Conservation (phyloP, 192 early-diverging fungal species). For the Coemansia sp. region DNA sequence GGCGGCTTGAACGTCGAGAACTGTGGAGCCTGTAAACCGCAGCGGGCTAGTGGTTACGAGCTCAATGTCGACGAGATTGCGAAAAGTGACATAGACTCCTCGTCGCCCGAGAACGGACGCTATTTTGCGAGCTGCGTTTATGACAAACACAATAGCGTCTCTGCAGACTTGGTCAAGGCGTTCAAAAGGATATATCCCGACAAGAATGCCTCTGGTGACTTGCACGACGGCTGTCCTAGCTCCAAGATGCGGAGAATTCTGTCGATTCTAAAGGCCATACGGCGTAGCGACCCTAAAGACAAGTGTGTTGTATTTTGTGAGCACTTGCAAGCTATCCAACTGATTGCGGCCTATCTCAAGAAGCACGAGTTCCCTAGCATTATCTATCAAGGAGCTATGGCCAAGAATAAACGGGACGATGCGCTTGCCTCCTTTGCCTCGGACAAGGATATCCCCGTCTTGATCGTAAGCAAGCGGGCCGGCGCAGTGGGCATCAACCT, state of each 20-base stretch:
- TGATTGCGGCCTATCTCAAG: background rate
- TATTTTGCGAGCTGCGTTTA: background rate
- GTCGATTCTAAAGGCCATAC: slow-evolving; percentile 14
- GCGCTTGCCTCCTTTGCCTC: slow-evolving; percentile 40
- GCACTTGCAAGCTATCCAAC: background rate
- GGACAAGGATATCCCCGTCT: slow-evolving; percentile 31
- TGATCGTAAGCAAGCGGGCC: slow-evolving; percentile 70
- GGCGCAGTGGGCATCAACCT: slow-evolving; percentile 75
- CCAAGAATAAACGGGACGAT: slow-evolving; percentile 29
- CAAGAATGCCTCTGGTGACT: background rate
- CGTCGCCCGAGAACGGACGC: background rate
- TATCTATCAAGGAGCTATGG: slow-evolving; percentile 53
- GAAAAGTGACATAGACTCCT: background rate
- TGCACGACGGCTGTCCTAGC: slow-evolving; percentile 1
- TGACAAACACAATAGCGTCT: background rate
- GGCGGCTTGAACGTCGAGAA: background rate
- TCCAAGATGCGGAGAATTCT: slow-evolving; percentile 18
- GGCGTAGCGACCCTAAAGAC: slow-evolving; percentile 1
- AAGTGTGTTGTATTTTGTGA: slow-evolving; percentile 30
- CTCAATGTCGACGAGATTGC: background rate
- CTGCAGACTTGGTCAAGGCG: background rate
- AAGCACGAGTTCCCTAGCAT: slow-evolving; percentile 3
- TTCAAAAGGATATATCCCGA: background rate
- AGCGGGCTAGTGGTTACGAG: background rate
- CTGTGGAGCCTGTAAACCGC: background rate